Conservation (phyloP, 2,329 filamentous ascomycete genomes). For the Paecilomyces dactylethromorphus region DNA sequence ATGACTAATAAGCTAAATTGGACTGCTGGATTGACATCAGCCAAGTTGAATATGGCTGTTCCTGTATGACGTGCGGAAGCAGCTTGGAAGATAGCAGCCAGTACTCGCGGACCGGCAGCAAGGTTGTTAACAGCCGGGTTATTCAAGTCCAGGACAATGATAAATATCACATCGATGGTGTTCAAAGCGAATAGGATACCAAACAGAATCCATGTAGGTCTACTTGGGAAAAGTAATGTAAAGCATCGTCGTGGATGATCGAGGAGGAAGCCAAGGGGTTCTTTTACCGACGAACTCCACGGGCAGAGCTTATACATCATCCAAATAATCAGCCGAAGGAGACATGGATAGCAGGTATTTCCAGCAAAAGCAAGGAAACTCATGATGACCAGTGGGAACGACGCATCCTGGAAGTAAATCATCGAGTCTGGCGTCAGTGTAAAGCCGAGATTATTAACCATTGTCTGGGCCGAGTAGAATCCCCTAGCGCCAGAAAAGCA, state of each 20-base stretch:
- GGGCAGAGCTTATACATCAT: conserved; percentile 43
- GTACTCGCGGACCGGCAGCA: conserved; percentile 41
- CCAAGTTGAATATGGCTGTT: conserved; percentile 46
- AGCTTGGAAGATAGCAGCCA: conserved; percentile 56
- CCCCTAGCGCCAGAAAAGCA: conserved; percentile 37
- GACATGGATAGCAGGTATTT: conserved; percentile 48
- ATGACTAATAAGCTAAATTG: conserved; percentile 65
- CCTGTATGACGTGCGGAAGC: conserved; percentile 43
- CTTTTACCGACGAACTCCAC: conserved; percentile 23
- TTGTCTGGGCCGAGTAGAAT: conserved; percentile 47
- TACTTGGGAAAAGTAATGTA: conserved; percentile 54
- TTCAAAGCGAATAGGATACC: conserved; percentile 48
- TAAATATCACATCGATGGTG: conserved; percentile 49
- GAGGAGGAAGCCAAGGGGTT: conserved; percentile 50
- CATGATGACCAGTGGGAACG: conserved; percentile 32
- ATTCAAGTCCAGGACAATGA: conserved; percentile 46
- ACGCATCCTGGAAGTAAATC: conserved; percentile 42
- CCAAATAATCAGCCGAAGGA: conserved; percentile 54
- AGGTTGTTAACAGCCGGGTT: conserved; percentile 41
- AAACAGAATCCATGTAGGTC: conserved; percentile 54
- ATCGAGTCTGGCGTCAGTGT: conserved; percentile 52
- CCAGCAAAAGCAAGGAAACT: conserved; percentile 33
- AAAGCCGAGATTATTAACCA: conserved; percentile 48
- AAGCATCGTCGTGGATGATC: conserved; percentile 59
- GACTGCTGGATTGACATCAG: conserved; percentile 47